These are phyloP conservation scores for Purpureocillium takamizusanense DNA, from an alignment of 2,329 filamentous ascomycete genomes.

Conservation along the genomic window DNA sequence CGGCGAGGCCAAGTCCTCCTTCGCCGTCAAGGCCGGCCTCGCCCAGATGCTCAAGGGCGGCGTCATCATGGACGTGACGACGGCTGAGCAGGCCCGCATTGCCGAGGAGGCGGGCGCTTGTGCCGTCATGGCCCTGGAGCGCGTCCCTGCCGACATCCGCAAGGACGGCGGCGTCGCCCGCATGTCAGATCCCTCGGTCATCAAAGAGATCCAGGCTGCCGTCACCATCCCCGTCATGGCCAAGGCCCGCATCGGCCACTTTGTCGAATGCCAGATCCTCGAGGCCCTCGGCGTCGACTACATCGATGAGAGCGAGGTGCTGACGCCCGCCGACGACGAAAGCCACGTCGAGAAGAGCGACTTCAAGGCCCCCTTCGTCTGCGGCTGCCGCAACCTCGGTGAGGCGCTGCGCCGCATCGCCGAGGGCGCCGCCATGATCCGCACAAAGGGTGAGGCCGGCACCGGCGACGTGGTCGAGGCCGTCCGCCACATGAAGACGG, in stretches of 20 bases:
- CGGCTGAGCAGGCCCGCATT: slow-evolving; percentile 88
- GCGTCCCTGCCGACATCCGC: slow-evolving; percentile 93
- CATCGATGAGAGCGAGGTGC: slow-evolving; percentile 95
- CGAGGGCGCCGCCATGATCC: slow-evolving; percentile 97
- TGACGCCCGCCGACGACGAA: slow-evolving; percentile 84
- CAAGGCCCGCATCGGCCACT: slow-evolving; percentile 94
- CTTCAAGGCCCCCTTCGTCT: slow-evolving; percentile 86
- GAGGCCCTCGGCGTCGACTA: slow-evolving; percentile 93
- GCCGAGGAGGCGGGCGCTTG: slow-evolving; percentile 93
- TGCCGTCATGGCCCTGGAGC: slow-evolving; percentile 97
- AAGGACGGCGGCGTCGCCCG: slow-evolving; percentile 85
- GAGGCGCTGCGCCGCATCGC: slow-evolving; percentile 85
- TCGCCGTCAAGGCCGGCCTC: slow-evolving; percentile 88
- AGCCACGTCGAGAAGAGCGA: slow-evolving; percentile 85
- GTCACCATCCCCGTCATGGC: slow-evolving; percentile 99
- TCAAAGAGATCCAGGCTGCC: slow-evolving; percentile 87
- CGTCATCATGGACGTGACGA: slow-evolving; percentile 98
- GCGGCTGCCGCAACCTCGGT: slow-evolving; percentile 87
- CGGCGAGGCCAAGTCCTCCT: slow-evolving; percentile 42
- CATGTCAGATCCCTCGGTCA: slow-evolving; percentile 93
- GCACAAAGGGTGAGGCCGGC: slow-evolving; percentile 95
- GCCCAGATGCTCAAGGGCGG: slow-evolving; percentile 98
- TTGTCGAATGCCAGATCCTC: slow-evolving; percentile 97
- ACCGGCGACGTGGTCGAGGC: slow-evolving; percentile 97
- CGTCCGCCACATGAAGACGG: slow-evolving; percentile 88